phyloP scores from a whole-genome alignment of 2,329 filamentous ascomycete genomes.

The Alternaria triticina region DNA sequence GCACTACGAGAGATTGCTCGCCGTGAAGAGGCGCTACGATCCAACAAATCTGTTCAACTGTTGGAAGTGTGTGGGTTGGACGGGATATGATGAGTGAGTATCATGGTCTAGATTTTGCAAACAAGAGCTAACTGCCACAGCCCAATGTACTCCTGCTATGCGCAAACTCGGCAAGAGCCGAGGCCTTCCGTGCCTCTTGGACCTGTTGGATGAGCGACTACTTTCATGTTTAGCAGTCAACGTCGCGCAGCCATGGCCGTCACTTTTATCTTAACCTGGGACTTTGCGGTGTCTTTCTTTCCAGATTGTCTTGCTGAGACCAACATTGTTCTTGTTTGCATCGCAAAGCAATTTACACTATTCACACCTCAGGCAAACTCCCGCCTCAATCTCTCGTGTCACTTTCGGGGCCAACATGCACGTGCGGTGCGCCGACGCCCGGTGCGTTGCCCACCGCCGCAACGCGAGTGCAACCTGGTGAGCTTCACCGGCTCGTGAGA shows the following conservation, averaged over 20 bases:
- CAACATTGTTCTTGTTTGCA: neutral
- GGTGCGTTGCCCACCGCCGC: neutral
- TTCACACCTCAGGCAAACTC: neutral
- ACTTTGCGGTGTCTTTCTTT: neutral
- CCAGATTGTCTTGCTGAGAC: neutral
- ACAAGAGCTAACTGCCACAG: slow-evolving; percentile 17
- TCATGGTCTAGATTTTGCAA: neutral
- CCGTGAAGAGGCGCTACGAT: slow-evolving; percentile 41
- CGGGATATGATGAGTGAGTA: slow-evolving; percentile 41
- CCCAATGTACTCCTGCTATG: slow-evolving; percentile 41
- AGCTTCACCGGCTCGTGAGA: neutral
- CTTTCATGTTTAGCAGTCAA: neutral
- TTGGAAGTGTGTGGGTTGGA: slow-evolving; percentile 48
- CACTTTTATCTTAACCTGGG: neutral
- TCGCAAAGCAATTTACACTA: neutral
- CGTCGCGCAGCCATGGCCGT: no score
- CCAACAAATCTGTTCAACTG: slow-evolving; percentile 43
- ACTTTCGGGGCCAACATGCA: neutral
- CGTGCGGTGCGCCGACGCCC: neutral
- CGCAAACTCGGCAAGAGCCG: slow-evolving; percentile 27
- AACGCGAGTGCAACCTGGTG: neutral
- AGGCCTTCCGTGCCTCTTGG: slow-evolving; percentile 30
- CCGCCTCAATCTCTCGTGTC: neutral
- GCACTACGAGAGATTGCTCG: slow-evolving; percentile 36
- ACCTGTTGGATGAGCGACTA: slow-evolving; percentile 10